Percentiles rank a stretch among this genome's conserved stretches.
Conservation (phyloP, 1,139 yeast species). For the Geotrichum aggregatum region DNA sequence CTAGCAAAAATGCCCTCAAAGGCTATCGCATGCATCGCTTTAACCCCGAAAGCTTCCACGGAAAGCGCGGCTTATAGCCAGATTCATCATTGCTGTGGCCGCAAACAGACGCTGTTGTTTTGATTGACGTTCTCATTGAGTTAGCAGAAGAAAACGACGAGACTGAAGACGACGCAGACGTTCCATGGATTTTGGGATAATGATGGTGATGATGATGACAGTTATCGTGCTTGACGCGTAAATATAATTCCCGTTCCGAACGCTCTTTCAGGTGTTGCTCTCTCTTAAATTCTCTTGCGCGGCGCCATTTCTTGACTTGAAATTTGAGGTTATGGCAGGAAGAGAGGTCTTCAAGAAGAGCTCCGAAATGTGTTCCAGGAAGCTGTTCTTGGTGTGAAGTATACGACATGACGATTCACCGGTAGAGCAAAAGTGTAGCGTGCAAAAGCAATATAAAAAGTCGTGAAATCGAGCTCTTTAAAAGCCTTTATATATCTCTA, state of each 20-base stretch:
- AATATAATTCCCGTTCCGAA: background rate
- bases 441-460: background rate
- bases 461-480: too few species aligned
- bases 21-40: too few species aligned
- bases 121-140: background rate
- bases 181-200: background rate
- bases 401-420: too few species aligned
- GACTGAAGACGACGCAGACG: background rate
- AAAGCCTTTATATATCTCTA: too few species aligned
- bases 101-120: too few species aligned
- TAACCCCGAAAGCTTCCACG: too few species aligned
- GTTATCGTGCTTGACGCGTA: slow-evolving; percentile 5
- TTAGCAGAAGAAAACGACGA: background rate
- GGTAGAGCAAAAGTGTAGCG: too few species aligned
- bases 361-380: background rate
- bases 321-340: slow-evolving; percentile 18
- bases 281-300: slow-evolving; percentile 13
- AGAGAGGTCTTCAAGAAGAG: slow-evolving; percentile 15
- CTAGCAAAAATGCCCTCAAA: too few species aligned
- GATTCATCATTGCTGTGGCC: too few species aligned
- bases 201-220: background rate
- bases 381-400: background rate
- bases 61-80: too few species aligned
- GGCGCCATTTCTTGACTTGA: slow-evolving; percentile 19
- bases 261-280: slow-evolving; percentile 9